Base-by-base conservation (phyloP, 495 filamentous ascomycete species). In the Aspergillus coremiiformis region DNA sequence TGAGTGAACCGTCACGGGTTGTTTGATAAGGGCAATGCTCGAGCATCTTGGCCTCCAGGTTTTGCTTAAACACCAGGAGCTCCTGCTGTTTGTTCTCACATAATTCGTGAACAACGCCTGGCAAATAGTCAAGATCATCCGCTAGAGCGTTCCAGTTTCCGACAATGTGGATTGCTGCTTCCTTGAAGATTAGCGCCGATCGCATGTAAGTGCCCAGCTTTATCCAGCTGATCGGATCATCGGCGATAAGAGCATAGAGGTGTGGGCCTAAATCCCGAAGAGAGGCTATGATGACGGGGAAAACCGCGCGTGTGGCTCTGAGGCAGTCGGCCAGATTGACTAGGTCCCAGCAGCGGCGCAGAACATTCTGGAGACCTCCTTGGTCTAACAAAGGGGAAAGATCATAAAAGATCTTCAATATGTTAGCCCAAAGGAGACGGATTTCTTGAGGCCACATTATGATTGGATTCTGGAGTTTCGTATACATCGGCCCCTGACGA, bases 121-220 rank as follows among this genome's bases (percentile, higher is more conserved):
- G 51, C 32, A 23, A 39, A 44, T 41, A 52, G 44, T 33, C 54
- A 44, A 43, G 48, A 43, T 51, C 62, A 22, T 47, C 55, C 27
- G 44, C 54, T 39, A 52, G 27, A 2, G 60, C 26, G 14, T 66
- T 60, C 66, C 67, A 79, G 49, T 64, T 60, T 0, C 76, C 77
- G 1, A 70, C 63, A 24, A 75, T 39, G 57, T 81, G 76, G 49
- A 75, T 61, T 17, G 80, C 56, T 11, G 72, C 64, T 52, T 80
- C 77, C 8, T 67, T 60, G 65, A 73, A 76, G 35, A 80, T 71
- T 8, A 59, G 11, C 26, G 63, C 58, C 1, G 71, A 76, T 41
- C 66, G 63, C 37, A 80, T 57, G 6, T 65, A 68, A 11, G 43
- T 42, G 15, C 59, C 74, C 2, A 78, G 57, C 27, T 60, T 58